Base-by-base conservation (phyloP, 2,329 filamentous ascomycete species). In the Hypoxylon sp. region DNA sequence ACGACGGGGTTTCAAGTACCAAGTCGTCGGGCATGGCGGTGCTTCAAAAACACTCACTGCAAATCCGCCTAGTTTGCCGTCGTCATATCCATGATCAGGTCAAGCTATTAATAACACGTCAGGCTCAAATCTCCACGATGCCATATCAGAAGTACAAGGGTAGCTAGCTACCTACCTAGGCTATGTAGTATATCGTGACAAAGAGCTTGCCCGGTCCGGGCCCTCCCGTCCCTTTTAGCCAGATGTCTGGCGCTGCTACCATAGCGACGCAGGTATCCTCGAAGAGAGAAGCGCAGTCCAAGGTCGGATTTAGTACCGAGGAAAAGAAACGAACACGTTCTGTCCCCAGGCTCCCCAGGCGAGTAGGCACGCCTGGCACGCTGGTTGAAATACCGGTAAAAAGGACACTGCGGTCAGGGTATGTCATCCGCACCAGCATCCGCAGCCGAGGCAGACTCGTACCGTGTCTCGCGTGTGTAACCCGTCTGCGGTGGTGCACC, bases 201-300 rank as follows among this genome's bases (percentile, higher is more conserved):
- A 5, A 38, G 6, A 24, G 5, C 43, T 51, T 26, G 38, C 31
- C 37, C 51, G 52, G 48, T 35, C 41, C 55, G 45, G 45, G 29
- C 27, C 50, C 59, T 45, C 46, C 59, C 52, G 45, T 56, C 20
- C 26, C 46, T 27, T 54, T 59, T 49, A 53, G 51, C 59, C 55
- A 50, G 31, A 49, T 50, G 35, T 49, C 31, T 52, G 43, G n/a
- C n/a, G 27, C 27, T 58, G 41, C 48, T 15, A 40, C 35, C 38
- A 15, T n/a, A 13, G 38, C 13, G n/a, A 15, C 31, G 15, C 15
- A 38, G 17, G 57, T 60, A 48, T 56, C 48, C 46, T 55, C 24
- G 9, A 48, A 2, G 4, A 20, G 15, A 11, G 17, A 46, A 26
- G 31, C 11, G 45, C 15, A 43, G 20, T 43, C 18, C 33, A 17